Base-by-base conservation (phyloP, 1,284 basidiomycete genomes). In the Fomitiporia mediterranea region DNA sequence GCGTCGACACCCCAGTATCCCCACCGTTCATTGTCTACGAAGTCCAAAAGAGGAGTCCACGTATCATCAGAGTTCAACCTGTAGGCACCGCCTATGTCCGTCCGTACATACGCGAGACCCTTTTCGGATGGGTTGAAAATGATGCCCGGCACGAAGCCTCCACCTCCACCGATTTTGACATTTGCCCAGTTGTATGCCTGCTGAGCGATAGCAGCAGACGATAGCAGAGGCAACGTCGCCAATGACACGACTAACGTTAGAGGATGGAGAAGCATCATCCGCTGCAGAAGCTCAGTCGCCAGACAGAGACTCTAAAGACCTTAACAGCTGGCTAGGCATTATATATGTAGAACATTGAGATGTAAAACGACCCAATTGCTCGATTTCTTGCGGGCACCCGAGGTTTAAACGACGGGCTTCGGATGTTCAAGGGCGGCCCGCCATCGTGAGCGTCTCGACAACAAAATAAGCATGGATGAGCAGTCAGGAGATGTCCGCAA, bases 1-100 rank as follows among this genome's bases (percentile, higher is more conserved):
- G 82, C 83, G 64, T 85, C 83, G 19, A 80, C 74, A 38, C 83
- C 83, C 83, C 81, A 84, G 63, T 82, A 81, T 62, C 82, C 76
- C 82, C 82, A 83, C 37, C 70, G 70, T 1, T 74, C 60, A 62
- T 81, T 68, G 61, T 82, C 77, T 17, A 70, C 82, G 60, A 79
- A 84, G 64, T 84, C 83, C 42, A 83, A 71, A 19, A 83, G 68
- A 43, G 81, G 80, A 1, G 78, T 80, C 81, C 82, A 84, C 2
- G 78, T 70, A 57, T 81, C 80, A 61, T 83, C 77, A 0, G 79
- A 48, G 65, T 85, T 84, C 62, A 86, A 68, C 62, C 73, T 80
- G 68, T 85, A 84, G 8, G 79, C 81, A 39, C 82, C 83, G 53
- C 82, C 82, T 43, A 84, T 83, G 66, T 84, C 82, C n/a, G 82